Conservation (phyloP, 805 yeast genomes). For the Candida golubevii region DNA sequence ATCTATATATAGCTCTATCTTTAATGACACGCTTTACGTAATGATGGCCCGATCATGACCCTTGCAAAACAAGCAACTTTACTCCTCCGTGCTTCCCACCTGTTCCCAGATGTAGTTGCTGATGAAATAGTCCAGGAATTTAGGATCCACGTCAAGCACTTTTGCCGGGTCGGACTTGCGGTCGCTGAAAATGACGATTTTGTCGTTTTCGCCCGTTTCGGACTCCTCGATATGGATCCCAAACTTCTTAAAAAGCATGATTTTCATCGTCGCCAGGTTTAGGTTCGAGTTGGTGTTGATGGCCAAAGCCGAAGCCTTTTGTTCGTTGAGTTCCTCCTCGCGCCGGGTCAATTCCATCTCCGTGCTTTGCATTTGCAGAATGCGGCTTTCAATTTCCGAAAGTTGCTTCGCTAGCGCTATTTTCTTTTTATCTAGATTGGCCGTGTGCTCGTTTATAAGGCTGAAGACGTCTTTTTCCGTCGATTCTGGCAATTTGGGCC, state of each 20-base stretch:
- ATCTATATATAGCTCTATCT: conserved; percentile 5
- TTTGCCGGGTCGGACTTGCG: conserved; percentile 43
- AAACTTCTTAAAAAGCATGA: conserved; percentile 55
- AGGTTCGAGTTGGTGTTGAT: conserved; percentile 32
- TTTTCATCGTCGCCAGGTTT: conserved; percentile 47
- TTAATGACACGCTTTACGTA: background rate
- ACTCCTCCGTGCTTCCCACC: conserved; percentile 16
- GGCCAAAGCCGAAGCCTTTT: conserved; percentile 25
- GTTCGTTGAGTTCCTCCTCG: conserved; percentile 33
- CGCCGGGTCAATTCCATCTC: conserved; percentile 35
- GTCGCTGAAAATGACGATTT: conserved; percentile 45
- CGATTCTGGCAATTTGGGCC: no score
- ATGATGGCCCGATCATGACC: no score
- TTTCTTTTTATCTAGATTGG: conserved; percentile 42
- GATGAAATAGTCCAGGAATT: conserved; percentile 63
- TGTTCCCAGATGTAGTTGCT: conserved; percentile 79
- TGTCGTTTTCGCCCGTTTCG: conserved; percentile 23
- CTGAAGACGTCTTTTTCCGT: conserved; percentile 20
- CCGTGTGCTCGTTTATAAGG: conserved; percentile 24
- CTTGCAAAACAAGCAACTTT: no score
- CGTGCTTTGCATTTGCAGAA: conserved; percentile 29
- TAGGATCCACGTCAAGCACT: conserved; percentile 47
- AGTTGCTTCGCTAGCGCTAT: conserved; percentile 50
- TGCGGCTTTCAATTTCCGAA: conserved; percentile 44
- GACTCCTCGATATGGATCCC: conserved; percentile 48